Percentiles rank a stretch among this genome's conserved stretches.
Evolutionary conservation across 208 protist species (phyloP).

Genomic region (Herpetomonas samuelpessoai): DNA sequence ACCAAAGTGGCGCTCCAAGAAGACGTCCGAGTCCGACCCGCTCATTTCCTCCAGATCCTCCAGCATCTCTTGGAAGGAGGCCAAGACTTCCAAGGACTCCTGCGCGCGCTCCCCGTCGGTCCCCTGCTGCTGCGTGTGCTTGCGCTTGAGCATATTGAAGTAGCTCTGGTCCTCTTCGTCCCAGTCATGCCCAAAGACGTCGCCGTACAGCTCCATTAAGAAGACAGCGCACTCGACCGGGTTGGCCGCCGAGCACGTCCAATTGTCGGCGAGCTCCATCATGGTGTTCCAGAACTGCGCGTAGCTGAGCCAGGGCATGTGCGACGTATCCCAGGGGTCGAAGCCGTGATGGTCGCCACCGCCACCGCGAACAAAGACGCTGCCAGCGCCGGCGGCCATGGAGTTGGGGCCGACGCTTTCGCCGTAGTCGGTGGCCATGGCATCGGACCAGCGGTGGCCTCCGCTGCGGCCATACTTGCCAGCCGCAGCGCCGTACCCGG

Average conservation of each 20-base stretch:
- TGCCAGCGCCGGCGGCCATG: background rate
- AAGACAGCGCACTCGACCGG: constrained; percentile 70
- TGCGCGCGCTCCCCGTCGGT: constrained; percentile 27
- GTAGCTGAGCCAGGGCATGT: constrained; percentile 70
- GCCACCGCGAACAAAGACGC: constrained; percentile 1
- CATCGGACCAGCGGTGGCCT: constrained; percentile 1
- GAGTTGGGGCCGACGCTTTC: constrained; percentile 8
- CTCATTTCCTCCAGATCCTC: constrained; percentile 27
- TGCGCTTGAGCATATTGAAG: constrained; percentile 25
- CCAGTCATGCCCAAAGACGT: constrained; percentile 82
- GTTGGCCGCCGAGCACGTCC: constrained; percentile 68
- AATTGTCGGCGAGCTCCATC: constrained; percentile 87
- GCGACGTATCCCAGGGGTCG: constrained; percentile 17
- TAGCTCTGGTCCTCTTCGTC: constrained; percentile 59
- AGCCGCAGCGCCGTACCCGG: constrained; percentile 8
- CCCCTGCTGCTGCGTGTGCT: constrained; percentile 11
- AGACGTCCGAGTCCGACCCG: constrained; percentile 2
- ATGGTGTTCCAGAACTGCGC: constrained; percentile 84
- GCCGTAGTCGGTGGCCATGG: constrained; percentile 4
- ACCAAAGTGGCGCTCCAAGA: constrained; percentile 6
- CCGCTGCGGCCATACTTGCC: background rate
- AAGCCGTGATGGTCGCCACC: constrained; percentile 16
- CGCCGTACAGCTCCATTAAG: constrained; percentile 76
- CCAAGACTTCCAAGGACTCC: constrained; percentile 11
- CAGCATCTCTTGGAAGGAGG: constrained; percentile 42